Conservation (phyloP, 441 rosid genomes). For the Capsella rubella region DNA sequence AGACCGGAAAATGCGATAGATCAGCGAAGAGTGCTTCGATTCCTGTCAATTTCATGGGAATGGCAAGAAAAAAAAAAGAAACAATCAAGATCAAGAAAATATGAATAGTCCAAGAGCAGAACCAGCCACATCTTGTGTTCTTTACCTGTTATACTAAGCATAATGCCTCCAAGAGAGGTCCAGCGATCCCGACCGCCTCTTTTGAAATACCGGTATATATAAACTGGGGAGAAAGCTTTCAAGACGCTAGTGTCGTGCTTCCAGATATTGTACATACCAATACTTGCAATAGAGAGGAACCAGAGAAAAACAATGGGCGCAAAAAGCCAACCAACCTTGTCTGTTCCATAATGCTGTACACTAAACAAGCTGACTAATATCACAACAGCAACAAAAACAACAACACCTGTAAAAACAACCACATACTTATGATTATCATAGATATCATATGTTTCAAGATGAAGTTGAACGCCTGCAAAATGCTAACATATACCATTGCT, state of each 20-base stretch:
- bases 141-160: constrained; percentile 46
- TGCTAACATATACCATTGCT: constrained; percentile 38
- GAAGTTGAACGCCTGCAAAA: not conserved
- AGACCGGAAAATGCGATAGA: constrained; percentile 85
- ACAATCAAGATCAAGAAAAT: not conserved
- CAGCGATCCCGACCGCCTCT: constrained; percentile 46
- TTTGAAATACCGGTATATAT: constrained; percentile 45
- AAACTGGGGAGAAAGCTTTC: constrained; percentile 47
- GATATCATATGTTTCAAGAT: not conserved
- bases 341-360: constrained; percentile 50
- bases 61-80: not conserved
- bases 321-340: constrained; percentile 50
- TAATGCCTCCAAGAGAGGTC: constrained; percentile 48
- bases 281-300: constrained; percentile 47
- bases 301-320: constrained; percentile 47
- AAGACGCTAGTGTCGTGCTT: constrained; percentile 41
- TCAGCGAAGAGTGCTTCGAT: constrained; percentile 98
- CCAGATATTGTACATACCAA: constrained; percentile 46
- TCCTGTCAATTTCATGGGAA: constrained; percentile 55
- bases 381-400: constrained; percentile 46
- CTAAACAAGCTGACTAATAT: constrained; percentile 49
- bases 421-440: constrained; percentile 16
- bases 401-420: constrained; percentile 36
- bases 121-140: not conserved
- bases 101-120: not conserved